Evolutionary conservation across 768 basidiomycete genomes (phyloP), one percentile per base, ranked within the genome.

Genomic region (Boletus rubroflammeus): DNA sequence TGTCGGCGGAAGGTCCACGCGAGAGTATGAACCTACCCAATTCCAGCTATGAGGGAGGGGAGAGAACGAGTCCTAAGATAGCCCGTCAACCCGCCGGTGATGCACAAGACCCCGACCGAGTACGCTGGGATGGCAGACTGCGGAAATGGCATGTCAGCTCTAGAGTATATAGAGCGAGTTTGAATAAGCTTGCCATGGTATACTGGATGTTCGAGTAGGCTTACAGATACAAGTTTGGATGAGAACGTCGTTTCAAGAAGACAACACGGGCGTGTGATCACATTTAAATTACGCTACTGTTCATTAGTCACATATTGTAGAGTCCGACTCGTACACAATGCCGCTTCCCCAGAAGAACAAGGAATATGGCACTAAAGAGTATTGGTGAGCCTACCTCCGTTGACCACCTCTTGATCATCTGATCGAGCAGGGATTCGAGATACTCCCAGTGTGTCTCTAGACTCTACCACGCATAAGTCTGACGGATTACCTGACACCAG

Each of bases 91-190:
- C 91, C 91, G 13, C 91, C 91, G 39, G 87, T 76, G 59, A 90
- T 74, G 68, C 90, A 92, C 57, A 93, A 74, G 51, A 73, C 78
- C 54, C 90, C 88, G 79, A 91, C 89, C 40, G 81, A 72, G 70
- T 84, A 86, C 46, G 90, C 86, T 63, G 90, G 90, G 73, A 87
- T 81, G 40, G 89, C 89, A 71, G 88, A 90, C 89, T 90, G 62
- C 36, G 53, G 62, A 49, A 60, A 57, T 32, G 62, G 57, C 60
- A 67, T 58, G 61, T 66, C 52, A 69, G 60, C 29, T 38, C 62
- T 64, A 39, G 47, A 39, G 19, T 2, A 25, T n/a, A n/a, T n/a
- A n/a, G 28, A 1, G 6, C 15, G 26, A n/a, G 42, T 35, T 45
- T 29, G 55, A 38, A 62, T 61, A 25, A 61, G 62, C 67, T 66